Evolutionary conservation across 2,329 filamentous ascomycete genomes (phyloP), one percentile per base, ranked within the genome.

Genomic region (Alternaria sp.): DNA sequence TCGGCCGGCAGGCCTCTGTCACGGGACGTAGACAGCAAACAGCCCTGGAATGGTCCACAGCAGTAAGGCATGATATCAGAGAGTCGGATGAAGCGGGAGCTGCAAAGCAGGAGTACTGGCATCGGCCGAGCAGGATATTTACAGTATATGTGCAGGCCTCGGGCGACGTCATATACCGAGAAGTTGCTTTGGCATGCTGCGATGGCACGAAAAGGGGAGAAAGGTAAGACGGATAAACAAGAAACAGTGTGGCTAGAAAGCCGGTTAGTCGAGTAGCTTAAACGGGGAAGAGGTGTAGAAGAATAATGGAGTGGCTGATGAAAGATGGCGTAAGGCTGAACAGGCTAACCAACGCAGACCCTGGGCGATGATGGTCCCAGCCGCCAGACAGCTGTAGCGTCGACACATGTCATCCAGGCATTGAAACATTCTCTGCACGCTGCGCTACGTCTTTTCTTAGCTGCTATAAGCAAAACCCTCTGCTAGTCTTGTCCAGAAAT

Each of bases 251-350:
- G 46, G 46, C 32, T 36, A 18, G 30, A 24, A 32, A 28, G 28
- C 14, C 43, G 36, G 24, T 62, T 38, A 28, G 20, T 32, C 22
- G 42, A 47, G 28, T 32, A 54, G 51, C 39, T 34, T 1, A 24
- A 14, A 54, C 12, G 34, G 16, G 49, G n/a, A 39, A 18, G 26
- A 38, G 11, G 22, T 7, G 14, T 8, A 46, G 28, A 34, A 54
- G 11, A 14, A 14, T 36, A 51, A 54, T 44, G 18, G 41, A 22
- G 58, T 61, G 58, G 58, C 58, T 61, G 58, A 57, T 20, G 41
- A 26, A 49, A 49, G 46, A 49, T 61, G 58, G 58, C 48, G 36
- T 57, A 61, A 57, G 58, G 58, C 58, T 61, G 58, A 57, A 39
- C 9, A 20, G 38, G 51, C 41, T 42, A 36, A 24, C 53, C 53